Evolutionary conservation across 2,329 filamentous ascomycete genomes (phyloP), one percentile per base, ranked within the genome.

Genomic region (Colletotrichum lupini): DNA sequence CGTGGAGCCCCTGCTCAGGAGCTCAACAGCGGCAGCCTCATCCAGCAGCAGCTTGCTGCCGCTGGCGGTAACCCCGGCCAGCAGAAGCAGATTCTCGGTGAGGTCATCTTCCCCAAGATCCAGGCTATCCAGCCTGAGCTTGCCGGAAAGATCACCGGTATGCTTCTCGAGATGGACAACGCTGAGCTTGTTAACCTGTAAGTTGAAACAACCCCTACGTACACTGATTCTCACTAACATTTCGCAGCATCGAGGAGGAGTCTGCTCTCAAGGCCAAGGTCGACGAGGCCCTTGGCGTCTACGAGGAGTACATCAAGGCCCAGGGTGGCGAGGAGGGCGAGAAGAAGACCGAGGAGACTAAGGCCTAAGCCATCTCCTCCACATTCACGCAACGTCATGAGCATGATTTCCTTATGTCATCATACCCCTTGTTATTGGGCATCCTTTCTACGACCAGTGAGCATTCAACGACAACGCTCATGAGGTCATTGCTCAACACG

Each of bases 81-180:
- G 87, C 97, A 98, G 90, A 99, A 99, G 92, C 97, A 99, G 90
- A 94, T 98, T 85, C 92, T 99, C 68, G 97, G 97, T 83, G 97
- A 99, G 87, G 92, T 95, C 78, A 93, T 99, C 79, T 99, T 98
- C 90, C 97, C 97, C 82, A 99, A 98, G 93, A 98, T 99, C 81
- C 92, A 95, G 84, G 92, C 91, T 78, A 92, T 98, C 85, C 97
- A 99, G 88, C 94, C 95, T 74, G 95, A 98, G 80, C 90, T 99
- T 80, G 97, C 97, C 75, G 97, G 97, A 82, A 99, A 99, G 92
- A 98, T 99, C 84, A 99, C 97, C 75, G 97, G 97, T 86, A 99
- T 99, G 97, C 93, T 99, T 80, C 87, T 99, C 80, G 97, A 99
- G 91, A 99, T 99, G 97, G 97, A 98, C 80, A 98, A 98, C 86